Base-by-base conservation (phyloP, 768 basidiomycete genomes). In the Infundibulicybe gibba region DNA sequence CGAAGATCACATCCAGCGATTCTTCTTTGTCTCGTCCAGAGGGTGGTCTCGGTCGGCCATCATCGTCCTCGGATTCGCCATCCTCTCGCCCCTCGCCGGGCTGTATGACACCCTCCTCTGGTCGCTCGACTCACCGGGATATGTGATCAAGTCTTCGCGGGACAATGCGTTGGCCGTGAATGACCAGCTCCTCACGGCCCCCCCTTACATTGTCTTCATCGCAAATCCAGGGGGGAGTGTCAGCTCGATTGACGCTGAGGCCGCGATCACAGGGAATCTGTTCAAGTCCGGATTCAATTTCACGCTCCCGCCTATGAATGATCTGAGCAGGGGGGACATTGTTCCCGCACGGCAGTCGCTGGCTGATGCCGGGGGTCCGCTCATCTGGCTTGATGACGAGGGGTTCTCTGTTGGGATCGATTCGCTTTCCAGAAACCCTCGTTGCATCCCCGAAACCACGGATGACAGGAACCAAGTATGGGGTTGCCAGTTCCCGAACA, bases 51-150 rank as follows among this genome's bases (percentile, higher is more conserved):
- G 42, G 17, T 49, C 50, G 15, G 50, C 55, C 5, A 31, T 56
- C 3, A 34, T 58, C 32, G 55, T 58, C 8, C 25, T 47, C 3
- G 16, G 35, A 9, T 54, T 58, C 32, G 51, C 55, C 1, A 19
- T 48, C 35, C 17, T 45, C n/a, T 50, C 44, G 11, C 14, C 47
- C 25, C 35, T 32, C 17, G 48, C 47, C 11, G 49, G 51, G 17
- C 45, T 58, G 19, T 56, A 58, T 25, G 55, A 58, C 46, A 56
- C 57, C 6, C 31, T 58, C 14, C 39, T 56, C n/a, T 58, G 57
- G 57, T 52, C 50, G 10, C 34, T 58, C 9, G 55, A 58, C 31
- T 45, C 50, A 3, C 57, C 57, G 2, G 57, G 57, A 38, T 58
- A 56, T 21, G 44, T 58, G 25, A 43, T 38, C 8, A 44, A 43